Conservation (phyloP, 306 rosid genomes). For the Dalbergia cultrata region DNA sequence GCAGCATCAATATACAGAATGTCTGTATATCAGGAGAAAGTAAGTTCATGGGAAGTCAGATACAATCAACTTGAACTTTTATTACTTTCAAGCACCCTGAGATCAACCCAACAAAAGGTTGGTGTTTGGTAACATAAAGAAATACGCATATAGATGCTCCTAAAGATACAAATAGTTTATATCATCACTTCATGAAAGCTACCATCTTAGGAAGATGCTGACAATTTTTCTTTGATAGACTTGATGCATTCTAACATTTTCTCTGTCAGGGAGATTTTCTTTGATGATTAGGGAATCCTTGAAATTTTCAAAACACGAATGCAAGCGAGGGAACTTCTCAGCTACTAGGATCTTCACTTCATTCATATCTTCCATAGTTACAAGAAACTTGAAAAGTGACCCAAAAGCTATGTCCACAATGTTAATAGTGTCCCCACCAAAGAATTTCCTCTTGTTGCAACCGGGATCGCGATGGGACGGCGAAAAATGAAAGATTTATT, state of each 20-base stretch:
- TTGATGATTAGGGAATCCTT: slow-evolving; percentile 30
- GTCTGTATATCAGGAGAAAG: not conserved
- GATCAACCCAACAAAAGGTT: too few species aligned
- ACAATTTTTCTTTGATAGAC: not conserved
- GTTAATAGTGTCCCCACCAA: slow-evolving; percentile 49
- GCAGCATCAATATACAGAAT: too few species aligned
- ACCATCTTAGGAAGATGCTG: not conserved
- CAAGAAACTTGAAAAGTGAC: not conserved
- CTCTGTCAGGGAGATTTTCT: slow-evolving; percentile 41
- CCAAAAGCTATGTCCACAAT: slow-evolving; percentile 57
- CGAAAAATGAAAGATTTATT: too few species aligned
- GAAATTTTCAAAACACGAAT: slow-evolving; percentile 47
- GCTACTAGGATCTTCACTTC: slow-evolving; percentile 38
- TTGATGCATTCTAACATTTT: not conserved
- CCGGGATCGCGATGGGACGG: too few species aligned
- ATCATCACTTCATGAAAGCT: too few species aligned
- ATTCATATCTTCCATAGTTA: slow-evolving; percentile 22
- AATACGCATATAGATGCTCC: too few species aligned
- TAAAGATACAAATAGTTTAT: too few species aligned
- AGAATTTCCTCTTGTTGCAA: slow-evolving; percentile 34
- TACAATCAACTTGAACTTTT: not conserved
- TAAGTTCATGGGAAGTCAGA: not conserved
- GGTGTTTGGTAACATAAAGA: too few species aligned
- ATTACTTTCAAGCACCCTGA: not conserved
- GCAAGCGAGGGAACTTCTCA: slow-evolving; percentile 41